Base-by-base conservation (phyloP, 352 stramenopile genomes). In the Pythium apleroticum region DNA sequence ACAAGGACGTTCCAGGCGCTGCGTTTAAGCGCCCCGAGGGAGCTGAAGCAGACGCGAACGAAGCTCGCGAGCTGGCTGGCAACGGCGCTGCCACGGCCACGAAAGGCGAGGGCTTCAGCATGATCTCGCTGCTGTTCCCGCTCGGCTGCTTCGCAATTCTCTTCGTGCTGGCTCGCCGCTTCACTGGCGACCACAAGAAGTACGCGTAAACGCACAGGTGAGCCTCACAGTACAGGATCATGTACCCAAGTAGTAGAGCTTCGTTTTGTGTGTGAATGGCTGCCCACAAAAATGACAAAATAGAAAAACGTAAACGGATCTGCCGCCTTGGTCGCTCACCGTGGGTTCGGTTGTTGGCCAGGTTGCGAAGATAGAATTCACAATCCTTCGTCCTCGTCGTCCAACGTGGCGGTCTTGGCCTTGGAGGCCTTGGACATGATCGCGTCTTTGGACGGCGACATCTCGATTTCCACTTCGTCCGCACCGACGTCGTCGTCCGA, bases 161-260 rank as follows among this genome's bases (percentile, higher is more conserved):
- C 12, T 72, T 74, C 27, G 54, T 86, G 3, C 31, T 86, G n/a
- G 83, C 78, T 22, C 69, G 83, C 27, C 74, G 77, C 48, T 77
- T 89, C 63, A 81, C 81, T 11, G 77, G 79, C 17, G 73, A 89
- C 56, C 83, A 92, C 72, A 92, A 90, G 75, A 92, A 92, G 60
- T 67, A 88, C 50, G 83, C 81, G 30, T 92, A 72, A 74, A 54
- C 49, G 20, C 3, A 30, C 19, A 35, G n/a, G 9, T 41, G 50
- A 3, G 17, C 8, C 14, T 41, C 7, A 19, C 20, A 4, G 37
- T 20, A 22, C 37, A 19, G 3, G 15, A 22, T 5, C 17, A 41
- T 11, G 33, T 41, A 48, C 39, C 39, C 20, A 12, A 3, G 43
- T 50, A 27, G 43, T 50, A 50, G 43, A 50, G 43, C 19, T 50